Evolutionary conservation across 2,329 filamentous ascomycete genomes (phyloP).

Genomic region (Exserohilum turcica): DNA sequence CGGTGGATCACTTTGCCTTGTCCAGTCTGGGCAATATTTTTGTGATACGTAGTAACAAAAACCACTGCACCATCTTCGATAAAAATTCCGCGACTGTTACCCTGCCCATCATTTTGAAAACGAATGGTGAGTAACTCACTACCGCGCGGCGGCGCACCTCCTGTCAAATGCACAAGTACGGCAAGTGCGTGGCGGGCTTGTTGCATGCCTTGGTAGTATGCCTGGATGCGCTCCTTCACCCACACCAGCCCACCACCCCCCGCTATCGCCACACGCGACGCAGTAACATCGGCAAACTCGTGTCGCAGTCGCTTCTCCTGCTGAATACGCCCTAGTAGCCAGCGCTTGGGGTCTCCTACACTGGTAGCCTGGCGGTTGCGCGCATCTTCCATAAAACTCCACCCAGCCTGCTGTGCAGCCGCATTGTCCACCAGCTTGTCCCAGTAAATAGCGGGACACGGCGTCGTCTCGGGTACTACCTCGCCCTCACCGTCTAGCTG

Average conservation of each 20-base stretch:
- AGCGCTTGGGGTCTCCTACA: neutral
- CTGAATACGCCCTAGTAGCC: neutral
- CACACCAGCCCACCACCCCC: neutral
- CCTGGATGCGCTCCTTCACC: neutral
- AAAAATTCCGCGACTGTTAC: constrained; percentile 19
- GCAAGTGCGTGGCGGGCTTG: neutral
- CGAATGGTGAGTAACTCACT: constrained; percentile 24
- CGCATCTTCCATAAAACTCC: neutral
- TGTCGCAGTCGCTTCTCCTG: neutral
- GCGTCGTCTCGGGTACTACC: neutral
- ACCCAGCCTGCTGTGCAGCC: neutral
- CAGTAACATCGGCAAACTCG: neutral
- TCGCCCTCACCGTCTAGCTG: neutral
- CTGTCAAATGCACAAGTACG: neutral
- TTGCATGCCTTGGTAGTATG: neutral
- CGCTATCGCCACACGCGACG: neutral
- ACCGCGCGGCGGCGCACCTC: constrained; percentile 9
- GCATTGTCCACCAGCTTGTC: neutral
- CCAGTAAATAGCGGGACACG: neutral
- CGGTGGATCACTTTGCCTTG: neutral
- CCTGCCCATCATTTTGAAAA: constrained; percentile 22
- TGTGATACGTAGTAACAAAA: constrained; percentile 30
- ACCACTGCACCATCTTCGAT: constrained; percentile 28
- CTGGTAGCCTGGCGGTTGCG: neutral
- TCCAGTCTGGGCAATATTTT: constrained; percentile 5